These are phyloP conservation scores for Silene noctiflora DNA, from an alignment of 179 eudicot species.

Conservation along the genomic window DNA sequence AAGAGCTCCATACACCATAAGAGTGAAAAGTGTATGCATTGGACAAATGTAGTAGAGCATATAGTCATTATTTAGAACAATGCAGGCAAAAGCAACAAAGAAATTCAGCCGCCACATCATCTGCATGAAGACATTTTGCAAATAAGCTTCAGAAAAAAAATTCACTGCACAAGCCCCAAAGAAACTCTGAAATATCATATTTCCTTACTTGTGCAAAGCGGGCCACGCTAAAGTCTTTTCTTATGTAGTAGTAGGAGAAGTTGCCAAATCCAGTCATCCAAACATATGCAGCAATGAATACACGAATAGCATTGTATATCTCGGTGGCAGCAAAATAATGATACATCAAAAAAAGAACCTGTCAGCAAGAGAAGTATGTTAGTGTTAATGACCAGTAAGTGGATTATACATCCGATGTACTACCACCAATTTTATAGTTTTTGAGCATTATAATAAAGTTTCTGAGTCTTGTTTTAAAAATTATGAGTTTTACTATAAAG, in stretches of 20 bases:
- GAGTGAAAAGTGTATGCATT: constrained; percentile 97
- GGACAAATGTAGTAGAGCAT: constrained; percentile 97
- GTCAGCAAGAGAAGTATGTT: constrained; percentile 19
- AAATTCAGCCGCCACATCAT: constrained; percentile 99
- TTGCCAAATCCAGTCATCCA: constrained; percentile 99
- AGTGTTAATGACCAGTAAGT: constrained; percentile 15
- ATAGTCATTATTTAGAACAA: constrained; percentile 91
- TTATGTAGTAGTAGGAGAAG: constrained; percentile 93
- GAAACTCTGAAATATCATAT: neutral
- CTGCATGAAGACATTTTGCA: constrained; percentile 44
- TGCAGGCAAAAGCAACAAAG: constrained; percentile 82
- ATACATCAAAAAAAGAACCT: constrained; percentile 96
- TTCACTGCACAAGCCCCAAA: neutral
- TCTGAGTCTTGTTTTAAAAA: no score
- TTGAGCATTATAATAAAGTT: no score
- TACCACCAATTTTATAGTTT: no score
- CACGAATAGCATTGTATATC: constrained; percentile 93
- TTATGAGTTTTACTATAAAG: no score
- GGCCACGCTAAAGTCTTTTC: constrained; percentile 88
- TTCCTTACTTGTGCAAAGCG: constrained; percentile 78
- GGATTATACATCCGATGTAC: no score
- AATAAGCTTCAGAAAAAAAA: constrained; percentile 6
- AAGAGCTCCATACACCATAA: constrained; percentile 98
- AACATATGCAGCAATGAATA: constrained; percentile 97
- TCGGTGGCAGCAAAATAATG: constrained; percentile 97